Conservation (phyloP, 2,329 filamentous ascomycete species). For the Lojkania enalia region DNA sequence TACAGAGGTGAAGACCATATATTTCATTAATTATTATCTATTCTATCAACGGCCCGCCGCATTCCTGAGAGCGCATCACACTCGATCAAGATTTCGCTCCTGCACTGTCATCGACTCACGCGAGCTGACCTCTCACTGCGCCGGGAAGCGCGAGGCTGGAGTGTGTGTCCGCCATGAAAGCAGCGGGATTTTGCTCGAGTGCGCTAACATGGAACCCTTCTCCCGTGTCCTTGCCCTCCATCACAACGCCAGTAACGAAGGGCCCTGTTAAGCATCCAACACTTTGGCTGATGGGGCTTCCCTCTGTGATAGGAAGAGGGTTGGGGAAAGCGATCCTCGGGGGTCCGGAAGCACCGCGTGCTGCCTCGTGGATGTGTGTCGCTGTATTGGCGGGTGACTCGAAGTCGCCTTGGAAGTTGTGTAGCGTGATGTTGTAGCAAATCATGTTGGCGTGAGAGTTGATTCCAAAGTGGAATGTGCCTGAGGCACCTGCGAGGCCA, state of each 20-base stretch:
- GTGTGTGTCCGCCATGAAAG: slow-evolving; percentile 60
- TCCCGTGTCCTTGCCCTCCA: neutral
- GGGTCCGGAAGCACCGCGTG: slow-evolving; percentile 52
- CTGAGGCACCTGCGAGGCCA: slow-evolving; percentile 51
- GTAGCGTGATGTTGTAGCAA: slow-evolving; percentile 54
- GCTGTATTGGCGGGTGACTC: slow-evolving; percentile 57
- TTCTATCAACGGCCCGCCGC: too few species aligned
- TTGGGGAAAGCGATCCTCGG: slow-evolving; percentile 48
- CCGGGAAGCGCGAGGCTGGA: slow-evolving; percentile 57
- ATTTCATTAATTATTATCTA: too few species aligned
- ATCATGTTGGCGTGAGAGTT: slow-evolving; percentile 51
- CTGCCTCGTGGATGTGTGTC: slow-evolving; percentile 60
- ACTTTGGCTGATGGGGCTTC: slow-evolving; percentile 19
- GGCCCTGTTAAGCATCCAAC: slow-evolving; percentile 34
- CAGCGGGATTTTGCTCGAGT: slow-evolving; percentile 56
- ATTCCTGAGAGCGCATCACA: too few species aligned
- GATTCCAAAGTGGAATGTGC: slow-evolving; percentile 58
- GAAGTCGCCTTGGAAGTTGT: slow-evolving; percentile 55
- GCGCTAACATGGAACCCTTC: slow-evolving; percentile 54
- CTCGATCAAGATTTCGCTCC: too few species aligned
- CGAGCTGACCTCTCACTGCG: slow-evolving; percentile 56
- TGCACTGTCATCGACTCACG: too few species aligned
- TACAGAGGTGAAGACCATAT: too few species aligned
- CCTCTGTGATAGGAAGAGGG: slow-evolving; percentile 8
- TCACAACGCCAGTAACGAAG: slow-evolving; percentile 13